phyloP scores from a whole-genome alignment of 2,329 filamentous ascomycete genomes.

The Aspergillus brasiliensis region DNA sequence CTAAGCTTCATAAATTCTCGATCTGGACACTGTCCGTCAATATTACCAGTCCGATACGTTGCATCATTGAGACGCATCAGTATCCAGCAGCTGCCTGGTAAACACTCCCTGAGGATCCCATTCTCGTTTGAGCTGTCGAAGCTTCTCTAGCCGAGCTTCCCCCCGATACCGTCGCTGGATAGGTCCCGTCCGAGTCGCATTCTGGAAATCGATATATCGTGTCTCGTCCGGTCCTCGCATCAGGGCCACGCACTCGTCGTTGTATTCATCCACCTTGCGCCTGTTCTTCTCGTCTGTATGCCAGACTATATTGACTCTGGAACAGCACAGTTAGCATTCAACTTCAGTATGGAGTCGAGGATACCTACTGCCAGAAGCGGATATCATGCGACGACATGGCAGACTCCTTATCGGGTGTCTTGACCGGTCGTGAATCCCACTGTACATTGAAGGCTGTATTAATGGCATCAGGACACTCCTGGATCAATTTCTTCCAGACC shows the following conservation, averaged over 20 bases:
- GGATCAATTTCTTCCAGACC: neutral
- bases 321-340: neutral
- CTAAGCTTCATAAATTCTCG: no score
- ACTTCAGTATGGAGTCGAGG: neutral
- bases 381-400: neutral
- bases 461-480: neutral
- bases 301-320: neutral
- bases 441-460: neutral
- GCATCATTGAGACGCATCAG: neutral
- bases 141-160: neutral
- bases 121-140: neutral
- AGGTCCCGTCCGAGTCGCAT: neutral
- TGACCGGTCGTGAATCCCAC: neutral
- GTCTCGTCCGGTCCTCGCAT: neutral
- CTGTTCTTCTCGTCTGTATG: neutral
- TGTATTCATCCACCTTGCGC: neutral
- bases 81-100: neutral
- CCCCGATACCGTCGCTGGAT: neutral
- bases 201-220: neutral
- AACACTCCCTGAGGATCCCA: neutral
- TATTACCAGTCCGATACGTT: no score
- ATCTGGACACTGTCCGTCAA: no score
- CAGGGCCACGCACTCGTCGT: neutral
- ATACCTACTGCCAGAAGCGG: constrained; percentile 3
- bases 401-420: neutral